Percentiles rank a stretch among this genome's conserved stretches.
Conservation (phyloP, 495 filamentous ascomycete species). For the Penicillium macrosclerotiorum region DNA sequence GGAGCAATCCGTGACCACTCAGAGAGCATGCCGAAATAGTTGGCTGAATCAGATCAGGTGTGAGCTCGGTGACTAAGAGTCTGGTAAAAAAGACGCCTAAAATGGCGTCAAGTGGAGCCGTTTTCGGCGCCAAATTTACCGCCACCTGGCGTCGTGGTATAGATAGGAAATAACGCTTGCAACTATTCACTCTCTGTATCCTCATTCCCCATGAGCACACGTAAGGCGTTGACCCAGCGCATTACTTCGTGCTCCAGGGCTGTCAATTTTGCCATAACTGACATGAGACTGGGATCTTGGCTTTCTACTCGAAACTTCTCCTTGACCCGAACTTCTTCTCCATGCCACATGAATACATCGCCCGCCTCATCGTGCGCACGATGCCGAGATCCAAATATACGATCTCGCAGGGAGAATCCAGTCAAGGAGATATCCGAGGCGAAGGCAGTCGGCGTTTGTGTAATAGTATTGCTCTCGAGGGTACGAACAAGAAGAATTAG, state of each 20-base stretch:
- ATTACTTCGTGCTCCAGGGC: conserved; percentile 73
- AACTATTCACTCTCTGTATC: conserved; percentile 42
- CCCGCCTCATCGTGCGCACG: conserved; percentile 82
- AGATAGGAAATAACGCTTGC: conserved; percentile 8
- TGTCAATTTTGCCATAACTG: conserved; percentile 82
- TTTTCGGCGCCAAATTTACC: too few relatives aligned
- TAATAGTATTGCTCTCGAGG: conserved; percentile 62
- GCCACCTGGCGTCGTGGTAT: too few relatives aligned
- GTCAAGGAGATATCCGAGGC: conserved; percentile 51
- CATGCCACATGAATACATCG: conserved; percentile 64
- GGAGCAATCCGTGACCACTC: too few relatives aligned
- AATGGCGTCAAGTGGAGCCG: too few relatives aligned
- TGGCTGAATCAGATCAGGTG: too few relatives aligned
- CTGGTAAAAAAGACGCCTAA: too few relatives aligned
- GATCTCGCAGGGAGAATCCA: conserved; percentile 57
- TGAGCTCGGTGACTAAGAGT: too few relatives aligned
- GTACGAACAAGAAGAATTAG: conserved; percentile 77
- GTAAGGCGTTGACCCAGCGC: conserved; percentile 67
- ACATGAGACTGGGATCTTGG: conserved; percentile 84
- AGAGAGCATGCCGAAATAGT: too few relatives aligned
- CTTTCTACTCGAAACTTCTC: conserved; percentile 91
- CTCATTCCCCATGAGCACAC: conserved; percentile 72
- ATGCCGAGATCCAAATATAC: conserved; percentile 50
- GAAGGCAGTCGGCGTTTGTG: conserved; percentile 59
- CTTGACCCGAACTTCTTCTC: conserved; percentile 74